Percentiles rank a stretch among this genome's conserved stretches.
phyloP scores from a whole-genome alignment of 768 basidiomycete species.

The Trametes villosa region DNA sequence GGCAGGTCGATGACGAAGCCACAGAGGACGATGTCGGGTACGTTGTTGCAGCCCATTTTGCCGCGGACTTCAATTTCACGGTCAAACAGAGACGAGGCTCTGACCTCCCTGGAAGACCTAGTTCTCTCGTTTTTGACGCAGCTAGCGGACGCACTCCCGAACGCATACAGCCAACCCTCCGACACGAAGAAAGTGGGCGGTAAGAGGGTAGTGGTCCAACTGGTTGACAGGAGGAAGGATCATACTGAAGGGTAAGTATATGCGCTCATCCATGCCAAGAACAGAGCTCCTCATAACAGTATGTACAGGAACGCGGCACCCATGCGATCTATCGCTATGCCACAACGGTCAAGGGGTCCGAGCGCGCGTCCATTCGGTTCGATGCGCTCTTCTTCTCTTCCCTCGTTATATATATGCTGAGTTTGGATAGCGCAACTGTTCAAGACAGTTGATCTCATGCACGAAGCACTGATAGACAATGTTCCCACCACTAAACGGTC shows the following conservation, averaged over 20 bases:
- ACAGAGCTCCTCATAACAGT: no score
- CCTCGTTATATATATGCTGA: not conserved
- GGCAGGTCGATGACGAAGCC: not conserved
- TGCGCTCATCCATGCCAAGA: not conserved
- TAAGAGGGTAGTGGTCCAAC: conserved; percentile 39
- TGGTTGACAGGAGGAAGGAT: conserved; percentile 43
- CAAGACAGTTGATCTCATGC: conserved; percentile 66
- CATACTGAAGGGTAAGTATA: conserved; percentile 35
- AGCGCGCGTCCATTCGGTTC: conserved; percentile 50
- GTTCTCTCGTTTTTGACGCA: conserved; percentile 29
- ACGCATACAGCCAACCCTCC: conserved; percentile 3
- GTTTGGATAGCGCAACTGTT: conserved; percentile 64
- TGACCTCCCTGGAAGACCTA: conserved; percentile 25
- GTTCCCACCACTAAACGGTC: conserved; percentile 44
- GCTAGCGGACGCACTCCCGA: conserved; percentile 21
- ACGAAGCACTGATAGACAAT: conserved; percentile 61
- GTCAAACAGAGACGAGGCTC: conserved; percentile 14
- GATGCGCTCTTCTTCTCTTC: not conserved
- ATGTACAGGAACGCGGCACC: conserved; percentile 9
- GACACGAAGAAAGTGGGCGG: not conserved
- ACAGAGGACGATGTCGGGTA: conserved; percentile 1
- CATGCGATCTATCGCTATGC: conserved; percentile 40
- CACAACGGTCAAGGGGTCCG: conserved; percentile 38
- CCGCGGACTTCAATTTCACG: not conserved
- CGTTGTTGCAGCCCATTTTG: not conserved